Percentiles rank a stretch among this genome's conserved stretches.
Conservation (phyloP, 176 grass and related monocot species). For the Oryza meyeriana region DNA sequence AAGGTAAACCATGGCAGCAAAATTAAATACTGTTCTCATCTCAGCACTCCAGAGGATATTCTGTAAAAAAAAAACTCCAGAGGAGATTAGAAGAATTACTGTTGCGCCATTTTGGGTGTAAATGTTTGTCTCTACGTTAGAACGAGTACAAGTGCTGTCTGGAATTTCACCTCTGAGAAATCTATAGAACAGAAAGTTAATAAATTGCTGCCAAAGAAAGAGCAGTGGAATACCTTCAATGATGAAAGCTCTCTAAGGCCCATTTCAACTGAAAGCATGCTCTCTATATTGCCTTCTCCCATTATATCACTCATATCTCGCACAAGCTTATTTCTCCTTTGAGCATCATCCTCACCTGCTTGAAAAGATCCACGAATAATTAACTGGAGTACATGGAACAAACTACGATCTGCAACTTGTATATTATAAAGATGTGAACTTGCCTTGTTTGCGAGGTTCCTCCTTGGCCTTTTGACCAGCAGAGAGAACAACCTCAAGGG, state of each 20-base stretch:
- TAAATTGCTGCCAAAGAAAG: neutral
- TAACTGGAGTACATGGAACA: slow-evolving; percentile 30
- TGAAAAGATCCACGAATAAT: slow-evolving; percentile 28
- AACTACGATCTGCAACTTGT: slow-evolving; percentile 8
- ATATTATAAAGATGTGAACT: slow-evolving; percentile 12
- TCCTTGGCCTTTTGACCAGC: slow-evolving; percentile 98
- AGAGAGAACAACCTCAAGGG: slow-evolving; percentile 91
- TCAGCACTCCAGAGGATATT: neutral
- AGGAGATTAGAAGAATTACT: slow-evolving; percentile 8
- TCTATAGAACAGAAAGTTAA: slow-evolving; percentile 29
- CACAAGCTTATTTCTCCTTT: slow-evolving; percentile 72
- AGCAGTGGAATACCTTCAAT: slow-evolving; percentile 60
- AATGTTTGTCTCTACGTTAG: neutral
- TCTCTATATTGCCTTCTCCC: slow-evolving; percentile 99
- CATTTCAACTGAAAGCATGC: slow-evolving; percentile 99
- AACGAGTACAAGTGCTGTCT: neutral
- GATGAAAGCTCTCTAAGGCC: slow-evolving; percentile 93
- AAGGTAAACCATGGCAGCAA: neutral
- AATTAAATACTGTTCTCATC: neutral
- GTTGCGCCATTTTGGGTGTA: neutral
- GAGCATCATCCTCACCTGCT: slow-evolving; percentile 65
- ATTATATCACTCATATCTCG: slow-evolving; percentile 83
- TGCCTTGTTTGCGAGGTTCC: slow-evolving; percentile 67
- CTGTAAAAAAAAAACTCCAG: neutral
- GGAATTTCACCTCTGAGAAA: slow-evolving; percentile 14